Percentiles rank a stretch among this genome's conserved stretches.
Evolutionary conservation across 2,329 filamentous ascomycete species (phyloP).

Genomic region (Phialophora verrucosa): DNA sequence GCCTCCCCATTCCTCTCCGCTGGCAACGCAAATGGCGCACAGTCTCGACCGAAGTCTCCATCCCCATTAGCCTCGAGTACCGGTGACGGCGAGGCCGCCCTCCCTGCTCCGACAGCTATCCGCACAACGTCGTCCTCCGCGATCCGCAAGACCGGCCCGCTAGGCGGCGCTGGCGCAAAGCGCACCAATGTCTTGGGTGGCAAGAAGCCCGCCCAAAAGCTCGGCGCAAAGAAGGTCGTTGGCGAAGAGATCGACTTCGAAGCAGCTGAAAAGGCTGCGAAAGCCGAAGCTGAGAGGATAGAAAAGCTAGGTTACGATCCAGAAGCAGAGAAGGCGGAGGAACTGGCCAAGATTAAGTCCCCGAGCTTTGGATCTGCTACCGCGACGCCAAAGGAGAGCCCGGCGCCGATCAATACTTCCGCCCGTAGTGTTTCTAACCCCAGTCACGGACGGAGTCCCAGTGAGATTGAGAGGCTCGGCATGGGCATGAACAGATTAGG

Average conservation of each 20-base stretch:
- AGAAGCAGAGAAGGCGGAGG: constrained; percentile 73
- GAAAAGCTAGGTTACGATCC: constrained; percentile 95
- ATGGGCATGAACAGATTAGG: constrained; percentile 86
- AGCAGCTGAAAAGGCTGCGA: constrained; percentile 94
- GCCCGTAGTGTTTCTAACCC: constrained; percentile 63
- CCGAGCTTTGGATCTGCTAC: constrained; percentile 45
- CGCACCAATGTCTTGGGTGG: constrained; percentile 85
- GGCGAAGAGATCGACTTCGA: constrained; percentile 90
- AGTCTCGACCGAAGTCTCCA: constrained; percentile 80
- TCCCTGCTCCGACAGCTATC: constrained; percentile 67
- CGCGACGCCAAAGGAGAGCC: constrained; percentile 58
- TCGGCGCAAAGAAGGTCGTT: constrained; percentile 90
- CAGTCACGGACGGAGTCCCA: constrained; percentile 62
- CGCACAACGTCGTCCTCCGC: constrained; percentile 78
- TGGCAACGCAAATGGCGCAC: constrained; percentile 65
- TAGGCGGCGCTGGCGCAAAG: constrained; percentile 66
- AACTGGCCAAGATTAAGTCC: constrained; percentile 45
- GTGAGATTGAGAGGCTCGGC: constrained; percentile 85
- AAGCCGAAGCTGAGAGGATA: constrained; percentile 95
- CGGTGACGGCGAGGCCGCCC: constrained; percentile 58
- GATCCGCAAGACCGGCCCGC: constrained; percentile 72
- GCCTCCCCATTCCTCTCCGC: constrained; percentile 89
- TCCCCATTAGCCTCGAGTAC: constrained; percentile 59
- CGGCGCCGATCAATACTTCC: constrained; percentile 76
- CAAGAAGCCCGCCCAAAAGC: constrained; percentile 75